Evolutionary conservation across 2,329 filamentous ascomycete species (phyloP).

Genomic region (Aspergillus latus): DNA sequence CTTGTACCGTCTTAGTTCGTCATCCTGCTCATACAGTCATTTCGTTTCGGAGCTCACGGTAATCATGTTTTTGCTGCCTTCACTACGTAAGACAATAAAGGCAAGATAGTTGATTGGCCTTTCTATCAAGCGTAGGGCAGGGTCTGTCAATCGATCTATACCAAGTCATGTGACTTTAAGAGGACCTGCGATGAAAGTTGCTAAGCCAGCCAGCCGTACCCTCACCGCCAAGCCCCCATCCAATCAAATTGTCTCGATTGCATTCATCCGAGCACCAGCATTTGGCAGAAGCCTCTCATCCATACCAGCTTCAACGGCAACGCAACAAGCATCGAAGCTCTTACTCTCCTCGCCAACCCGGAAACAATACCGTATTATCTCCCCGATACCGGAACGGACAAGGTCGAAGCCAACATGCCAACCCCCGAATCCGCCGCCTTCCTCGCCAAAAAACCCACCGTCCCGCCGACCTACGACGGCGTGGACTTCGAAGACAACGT

Average conservation of each 20-base stretch:
- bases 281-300: conserved; percentile 9
- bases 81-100: too few species aligned
- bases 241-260: conserved; percentile 33
- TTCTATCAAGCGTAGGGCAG: too few species aligned
- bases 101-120: too few species aligned
- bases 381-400: too few species aligned
- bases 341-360: not conserved
- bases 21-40: too few species aligned
- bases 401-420: conserved; percentile 51
- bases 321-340: conserved; percentile 19
- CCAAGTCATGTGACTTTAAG: not conserved
- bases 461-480: conserved; percentile 65
- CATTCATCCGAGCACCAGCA: conserved; percentile 12
- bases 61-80: too few species aligned
- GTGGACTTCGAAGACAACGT: conserved; percentile 67
- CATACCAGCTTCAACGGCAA: conserved; percentile 15
- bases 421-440: conserved; percentile 65
- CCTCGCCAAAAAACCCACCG: conserved; percentile 64
- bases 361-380: not conserved
- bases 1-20: conserved; percentile 12
- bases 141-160: not conserved
- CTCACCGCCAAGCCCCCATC: conserved; percentile 26
- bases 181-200: not conserved
- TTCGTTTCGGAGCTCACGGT: too few species aligned
- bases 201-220: not conserved